These are phyloP conservation scores for Boletales sp. DNA, from an alignment of 768 basidiomycete genomes.

Conservation along the genomic window DNA sequence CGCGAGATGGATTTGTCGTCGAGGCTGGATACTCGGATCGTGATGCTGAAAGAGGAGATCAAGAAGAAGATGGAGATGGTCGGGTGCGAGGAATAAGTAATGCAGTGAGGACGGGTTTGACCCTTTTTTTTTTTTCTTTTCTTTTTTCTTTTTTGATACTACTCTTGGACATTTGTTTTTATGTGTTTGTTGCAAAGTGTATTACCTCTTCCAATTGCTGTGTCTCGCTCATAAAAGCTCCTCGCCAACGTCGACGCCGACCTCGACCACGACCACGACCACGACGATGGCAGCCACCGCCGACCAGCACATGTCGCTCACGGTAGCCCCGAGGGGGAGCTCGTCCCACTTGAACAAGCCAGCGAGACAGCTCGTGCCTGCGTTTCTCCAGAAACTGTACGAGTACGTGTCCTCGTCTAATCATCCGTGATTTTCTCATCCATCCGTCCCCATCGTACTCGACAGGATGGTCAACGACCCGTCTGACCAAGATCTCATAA, in stretches of 20 bases:
- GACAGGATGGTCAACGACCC: conserved; percentile 89
- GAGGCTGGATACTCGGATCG: conserved; percentile 64
- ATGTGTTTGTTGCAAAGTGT: conserved; percentile 13
- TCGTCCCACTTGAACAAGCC: conserved; percentile 42
- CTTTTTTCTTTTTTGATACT: not conserved
- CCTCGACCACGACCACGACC: conserved; percentile 5
- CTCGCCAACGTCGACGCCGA: not conserved
- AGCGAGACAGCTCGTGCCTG: conserved; percentile 59
- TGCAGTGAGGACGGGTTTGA: too few relatives aligned
- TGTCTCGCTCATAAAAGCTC: conserved; percentile 6
- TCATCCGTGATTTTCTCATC: conserved; percentile 13
- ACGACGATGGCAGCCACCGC: conserved; percentile 39
- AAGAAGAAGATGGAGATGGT: conserved; percentile 52
- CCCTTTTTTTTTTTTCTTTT: not conserved
- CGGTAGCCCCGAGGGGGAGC: conserved; percentile 40
- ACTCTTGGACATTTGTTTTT: conserved; percentile 4
- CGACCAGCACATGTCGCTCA: conserved; percentile 57
- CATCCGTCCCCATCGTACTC: conserved; percentile 1
- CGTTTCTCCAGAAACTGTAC: conserved; percentile 90
- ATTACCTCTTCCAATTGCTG: conserved; percentile 13
- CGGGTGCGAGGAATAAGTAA: conserved; percentile 16
- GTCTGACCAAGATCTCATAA: conserved; percentile 76
- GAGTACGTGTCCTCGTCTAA: conserved; percentile 50
- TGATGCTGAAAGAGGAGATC: conserved; percentile 71
- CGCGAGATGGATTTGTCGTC: conserved; percentile 60